phyloP scores from a whole-genome alignment of 805 yeast species.

The Zygoascus biomembranicola region DNA sequence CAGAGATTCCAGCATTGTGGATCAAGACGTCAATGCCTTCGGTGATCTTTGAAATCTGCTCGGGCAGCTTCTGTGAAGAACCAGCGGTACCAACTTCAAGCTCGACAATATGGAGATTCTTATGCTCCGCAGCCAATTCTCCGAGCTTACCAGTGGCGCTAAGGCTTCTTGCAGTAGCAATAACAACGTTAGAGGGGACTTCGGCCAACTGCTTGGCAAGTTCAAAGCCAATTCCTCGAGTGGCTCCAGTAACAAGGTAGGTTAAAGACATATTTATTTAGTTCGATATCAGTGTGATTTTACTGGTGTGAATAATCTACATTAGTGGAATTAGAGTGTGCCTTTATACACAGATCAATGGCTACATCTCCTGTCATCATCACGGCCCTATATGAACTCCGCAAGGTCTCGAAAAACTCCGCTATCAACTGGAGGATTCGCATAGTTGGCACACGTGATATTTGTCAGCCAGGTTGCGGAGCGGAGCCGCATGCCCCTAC shows the following conservation, averaged over 20 bases:
- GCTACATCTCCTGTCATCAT: no score
- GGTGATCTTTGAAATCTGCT: constrained; percentile 9
- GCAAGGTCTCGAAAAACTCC: no score
- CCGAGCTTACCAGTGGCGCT: constrained; percentile 8
- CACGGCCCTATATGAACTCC: no score
- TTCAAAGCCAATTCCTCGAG: constrained; percentile 31
- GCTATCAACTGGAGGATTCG: no score
- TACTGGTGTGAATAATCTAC: no score
- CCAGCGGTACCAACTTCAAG: constrained; percentile 19
- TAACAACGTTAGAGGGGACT: constrained; percentile 15
- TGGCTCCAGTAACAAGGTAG: constrained; percentile 29
- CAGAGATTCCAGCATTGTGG: constrained; percentile 24
- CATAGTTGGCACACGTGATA: no score
- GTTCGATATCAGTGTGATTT: no score
- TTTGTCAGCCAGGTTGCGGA: no score
- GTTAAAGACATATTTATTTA: background rate
- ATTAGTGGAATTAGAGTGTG: no score
- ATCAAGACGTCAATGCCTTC: constrained; percentile 24
- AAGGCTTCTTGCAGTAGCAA: constrained; percentile 20
- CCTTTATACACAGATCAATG: no score
- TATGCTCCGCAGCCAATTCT: constrained; percentile 4
- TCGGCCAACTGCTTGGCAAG: constrained; percentile 24
- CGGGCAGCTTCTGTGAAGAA: constrained; percentile 14
- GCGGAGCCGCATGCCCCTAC: no score
- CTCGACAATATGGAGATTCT: constrained; percentile 21